A percentile compares a stretch with the other conserved stretches of the same genome.
These are phyloP conservation scores for Coriaria nepalensis DNA, from an alignment of 306 rosid species.

Conservation along the genomic window DNA sequence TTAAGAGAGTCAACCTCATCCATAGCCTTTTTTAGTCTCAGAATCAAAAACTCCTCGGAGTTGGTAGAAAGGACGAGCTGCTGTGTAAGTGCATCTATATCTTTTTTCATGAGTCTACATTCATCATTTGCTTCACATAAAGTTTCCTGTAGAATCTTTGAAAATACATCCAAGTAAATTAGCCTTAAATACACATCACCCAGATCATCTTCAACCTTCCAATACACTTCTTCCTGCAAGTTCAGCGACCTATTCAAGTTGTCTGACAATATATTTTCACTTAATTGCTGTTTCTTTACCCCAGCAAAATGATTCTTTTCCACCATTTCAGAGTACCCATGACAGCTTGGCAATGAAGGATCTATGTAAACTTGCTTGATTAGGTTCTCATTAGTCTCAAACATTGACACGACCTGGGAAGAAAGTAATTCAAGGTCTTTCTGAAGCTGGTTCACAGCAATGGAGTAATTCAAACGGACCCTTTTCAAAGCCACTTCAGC, in stretches of 20 bases:
- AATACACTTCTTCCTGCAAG: slow-evolving; percentile 68
- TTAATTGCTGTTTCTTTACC: slow-evolving; percentile 37
- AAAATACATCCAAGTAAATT: slow-evolving; percentile 68
- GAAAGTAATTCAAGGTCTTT: slow-evolving; percentile 92
- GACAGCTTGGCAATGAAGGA: slow-evolving; percentile 42
- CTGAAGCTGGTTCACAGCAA: slow-evolving; percentile 88
- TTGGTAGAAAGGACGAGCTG: slow-evolving; percentile 56
- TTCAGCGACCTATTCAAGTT: slow-evolving; percentile 65
- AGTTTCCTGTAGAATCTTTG: slow-evolving; percentile 66
- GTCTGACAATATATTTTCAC: slow-evolving; percentile 40
- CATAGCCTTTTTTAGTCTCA: slow-evolving; percentile 53
- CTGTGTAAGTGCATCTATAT: slow-evolving; percentile 47
- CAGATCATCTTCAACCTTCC: slow-evolving; percentile 83
- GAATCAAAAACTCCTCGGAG: slow-evolving; percentile 56
- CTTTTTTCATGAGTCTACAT: slow-evolving; percentile 36
- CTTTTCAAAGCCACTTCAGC: slow-evolving; percentile 91
- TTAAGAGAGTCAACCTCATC: slow-evolving; percentile 47
- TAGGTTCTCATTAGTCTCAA: slow-evolving; percentile 83
- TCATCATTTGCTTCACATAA: slow-evolving; percentile 57
- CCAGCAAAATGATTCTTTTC: slow-evolving; percentile 31
- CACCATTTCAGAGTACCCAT: slow-evolving; percentile 24
- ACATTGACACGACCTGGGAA: slow-evolving; percentile 75
- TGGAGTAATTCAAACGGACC: slow-evolving; percentile 92
- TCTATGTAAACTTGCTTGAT: slow-evolving; percentile 66
- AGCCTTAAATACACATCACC: slow-evolving; percentile 55